A percentile compares a stretch with the other conserved stretches of the same genome.
Conservation (phyloP, 192 early-diverging fungal genomes). For the Powellomyces hirtus region DNA sequence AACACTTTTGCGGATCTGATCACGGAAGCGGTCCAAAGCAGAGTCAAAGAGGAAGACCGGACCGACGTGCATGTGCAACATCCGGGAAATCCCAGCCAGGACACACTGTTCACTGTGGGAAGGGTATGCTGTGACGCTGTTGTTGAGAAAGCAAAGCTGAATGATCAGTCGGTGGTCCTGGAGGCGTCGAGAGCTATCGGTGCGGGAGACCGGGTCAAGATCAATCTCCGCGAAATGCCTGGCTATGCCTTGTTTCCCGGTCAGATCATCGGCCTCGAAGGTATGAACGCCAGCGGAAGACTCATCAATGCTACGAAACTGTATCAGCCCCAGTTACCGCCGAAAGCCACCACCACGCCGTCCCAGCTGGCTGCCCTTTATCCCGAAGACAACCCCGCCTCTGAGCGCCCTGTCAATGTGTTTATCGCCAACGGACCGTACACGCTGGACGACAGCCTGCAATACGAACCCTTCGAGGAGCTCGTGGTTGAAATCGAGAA, state of each 20-base stretch:
- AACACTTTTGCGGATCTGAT: conserved; percentile 52
- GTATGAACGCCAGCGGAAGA: conserved; percentile 48
- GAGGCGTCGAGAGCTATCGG: conserved; percentile 81
- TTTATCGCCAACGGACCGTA: conserved; percentile 83
- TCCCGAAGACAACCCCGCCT: conserved; percentile 26
- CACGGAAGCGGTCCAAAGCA: conserved; percentile 21
- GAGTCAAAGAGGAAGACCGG: conserved; percentile 11
- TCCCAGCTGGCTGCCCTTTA: conserved; percentile 46
- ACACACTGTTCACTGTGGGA: conserved; percentile 67
- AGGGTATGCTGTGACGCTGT: conserved; percentile 71
- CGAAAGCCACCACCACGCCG: conserved; percentile 47
- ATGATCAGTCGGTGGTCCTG: conserved; percentile 70
- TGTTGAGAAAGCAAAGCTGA: conserved; percentile 56
- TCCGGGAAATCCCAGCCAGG: conserved; percentile 41
- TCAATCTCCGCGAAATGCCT: conserved; percentile 50
- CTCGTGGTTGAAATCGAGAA: conserved; percentile 54
- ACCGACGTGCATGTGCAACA: conserved; percentile 9
- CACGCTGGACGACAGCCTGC: conserved; percentile 73
- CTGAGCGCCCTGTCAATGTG: conserved; percentile 47
- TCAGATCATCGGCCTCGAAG: conserved; percentile 76
- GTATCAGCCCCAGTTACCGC: conserved; percentile 43
- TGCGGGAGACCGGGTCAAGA: conserved; percentile 61
- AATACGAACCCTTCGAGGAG: conserved; percentile 79
- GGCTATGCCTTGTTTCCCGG: conserved; percentile 85
- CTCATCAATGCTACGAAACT: conserved; percentile 32